A percentile compares a stretch with the other conserved stretches of the same genome.
These are phyloP conservation scores for Durusdinium trenchii DNA, from an alignment of 73 alveolate genomes.

Conservation along the genomic window DNA sequence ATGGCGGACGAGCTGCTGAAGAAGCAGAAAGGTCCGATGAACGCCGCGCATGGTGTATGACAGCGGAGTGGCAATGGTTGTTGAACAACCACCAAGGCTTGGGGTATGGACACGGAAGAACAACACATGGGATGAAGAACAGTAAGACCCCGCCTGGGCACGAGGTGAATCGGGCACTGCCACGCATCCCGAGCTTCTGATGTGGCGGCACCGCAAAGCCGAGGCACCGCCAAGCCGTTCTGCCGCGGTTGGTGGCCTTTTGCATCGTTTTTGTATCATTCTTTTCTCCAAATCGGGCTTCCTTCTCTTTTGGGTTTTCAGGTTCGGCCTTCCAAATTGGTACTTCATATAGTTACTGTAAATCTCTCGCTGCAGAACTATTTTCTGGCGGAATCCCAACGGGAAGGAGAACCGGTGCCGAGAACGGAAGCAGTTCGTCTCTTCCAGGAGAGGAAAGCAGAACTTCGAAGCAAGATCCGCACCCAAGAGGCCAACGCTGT, in stretches of 20 bases:
- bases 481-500: conserved; percentile 20
- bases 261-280: not conserved
- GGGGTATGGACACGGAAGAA: not conserved
- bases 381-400: too few species aligned
- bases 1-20: conserved; percentile 84
- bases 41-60: not conserved
- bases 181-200: conserved; percentile 69
- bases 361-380: too few species aligned
- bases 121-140: not conserved
- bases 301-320: too few species aligned
- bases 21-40: conserved; percentile 66
- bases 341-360: too few species aligned
- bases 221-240: conserved; percentile 10
- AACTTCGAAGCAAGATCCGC: conserved; percentile 29
- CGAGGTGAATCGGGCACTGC: conserved; percentile 79
- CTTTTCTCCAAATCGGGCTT: too few species aligned
- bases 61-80: not conserved
- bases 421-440: not conserved
- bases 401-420: too few species aligned
- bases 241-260: not conserved
- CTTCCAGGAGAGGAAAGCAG: conserved; percentile 49
- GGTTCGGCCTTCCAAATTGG: too few species aligned
- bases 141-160: not conserved
- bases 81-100: not conserved
- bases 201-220: conserved; percentile 76